phyloP scores from a whole-genome alignment of 345 rosid genomes.

The Euphorbia lathyris region DNA sequence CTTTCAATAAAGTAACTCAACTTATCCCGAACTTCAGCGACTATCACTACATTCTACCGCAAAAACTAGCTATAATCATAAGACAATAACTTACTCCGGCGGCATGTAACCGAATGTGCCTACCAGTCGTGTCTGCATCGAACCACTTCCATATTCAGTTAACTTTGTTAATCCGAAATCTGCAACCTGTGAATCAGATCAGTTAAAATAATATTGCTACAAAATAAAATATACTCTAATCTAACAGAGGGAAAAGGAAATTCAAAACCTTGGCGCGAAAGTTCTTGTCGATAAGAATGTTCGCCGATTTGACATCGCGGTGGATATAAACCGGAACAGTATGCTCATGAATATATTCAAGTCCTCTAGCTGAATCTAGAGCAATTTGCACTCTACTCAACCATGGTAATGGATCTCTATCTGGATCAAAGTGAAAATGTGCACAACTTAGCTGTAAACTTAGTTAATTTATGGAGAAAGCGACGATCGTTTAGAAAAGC shows the following conservation, averaged over 20 bases:
- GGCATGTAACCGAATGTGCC: conserved; percentile 99
- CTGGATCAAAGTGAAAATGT: conserved; percentile 39
- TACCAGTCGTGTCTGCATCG: conserved; percentile 65
- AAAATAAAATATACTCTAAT: not conserved
- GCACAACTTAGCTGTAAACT: not conserved
- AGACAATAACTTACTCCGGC: conserved; percentile 65
- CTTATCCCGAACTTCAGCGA: too few species aligned
- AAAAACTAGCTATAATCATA: not conserved
- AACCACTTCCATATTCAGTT: conserved; percentile 67
- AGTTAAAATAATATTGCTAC: conserved; percentile 1
- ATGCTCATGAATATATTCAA: conserved; percentile 95
- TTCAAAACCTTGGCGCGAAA: conserved; percentile 73
- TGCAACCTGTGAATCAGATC: conserved; percentile 57
- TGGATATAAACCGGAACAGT: conserved; percentile 95
- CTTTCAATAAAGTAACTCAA: too few species aligned
- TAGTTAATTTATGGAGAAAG: too few species aligned
- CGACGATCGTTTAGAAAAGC: too few species aligned
- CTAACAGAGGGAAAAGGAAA: too few species aligned
- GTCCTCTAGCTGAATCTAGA: conserved; percentile 96
- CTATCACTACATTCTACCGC: too few species aligned
- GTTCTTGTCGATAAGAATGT: conserved; percentile 83
- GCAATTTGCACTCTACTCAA: conserved; percentile 86
- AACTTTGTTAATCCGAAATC: conserved; percentile 93
- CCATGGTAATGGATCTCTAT: conserved; percentile 79
- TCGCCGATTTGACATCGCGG: conserved; percentile 92